Conservation (phyloP, 306 rosid genomes). For the Luffa aegyptiaca region DNA sequence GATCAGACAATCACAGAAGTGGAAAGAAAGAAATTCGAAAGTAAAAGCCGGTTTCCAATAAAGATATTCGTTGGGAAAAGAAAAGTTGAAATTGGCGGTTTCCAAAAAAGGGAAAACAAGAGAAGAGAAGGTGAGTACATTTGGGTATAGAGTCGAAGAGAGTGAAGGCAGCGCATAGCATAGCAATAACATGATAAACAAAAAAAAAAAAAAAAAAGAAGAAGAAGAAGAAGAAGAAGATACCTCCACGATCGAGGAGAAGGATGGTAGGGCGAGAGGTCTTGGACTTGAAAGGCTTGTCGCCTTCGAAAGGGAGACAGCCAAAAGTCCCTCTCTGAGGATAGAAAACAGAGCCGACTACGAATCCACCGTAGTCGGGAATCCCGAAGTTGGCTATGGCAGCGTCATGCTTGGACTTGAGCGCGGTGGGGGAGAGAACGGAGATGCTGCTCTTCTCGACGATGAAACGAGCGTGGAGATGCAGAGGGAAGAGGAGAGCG, state of each 20-base stretch:
- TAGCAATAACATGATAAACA: no score
- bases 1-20: no score
- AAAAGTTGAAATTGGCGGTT: not conserved
- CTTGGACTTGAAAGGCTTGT: constrained; percentile 47
- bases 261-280: constrained; percentile 38
- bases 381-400: constrained; percentile 85
- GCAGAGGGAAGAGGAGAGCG: not conserved
- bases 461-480: constrained; percentile 43
- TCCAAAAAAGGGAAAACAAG: not conserved
- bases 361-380: constrained; percentile 79
- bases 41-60: no score
- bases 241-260: constrained; percentile 94
- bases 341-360: constrained; percentile 59
- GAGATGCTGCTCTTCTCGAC: constrained; percentile 73
- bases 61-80: no score
- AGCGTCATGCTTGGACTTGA: constrained; percentile 43
- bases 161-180: no score
- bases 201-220: not conserved
- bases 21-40: no score
- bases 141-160: no score
- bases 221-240: not conserved
- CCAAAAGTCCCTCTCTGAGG: constrained; percentile 42
- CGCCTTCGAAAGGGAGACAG: constrained; percentile 56
- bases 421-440: constrained; percentile 42
- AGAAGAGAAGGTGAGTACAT: not conserved